Conservation (phyloP, 306 rosid species). For the Fragaria nilgerrensis region DNA sequence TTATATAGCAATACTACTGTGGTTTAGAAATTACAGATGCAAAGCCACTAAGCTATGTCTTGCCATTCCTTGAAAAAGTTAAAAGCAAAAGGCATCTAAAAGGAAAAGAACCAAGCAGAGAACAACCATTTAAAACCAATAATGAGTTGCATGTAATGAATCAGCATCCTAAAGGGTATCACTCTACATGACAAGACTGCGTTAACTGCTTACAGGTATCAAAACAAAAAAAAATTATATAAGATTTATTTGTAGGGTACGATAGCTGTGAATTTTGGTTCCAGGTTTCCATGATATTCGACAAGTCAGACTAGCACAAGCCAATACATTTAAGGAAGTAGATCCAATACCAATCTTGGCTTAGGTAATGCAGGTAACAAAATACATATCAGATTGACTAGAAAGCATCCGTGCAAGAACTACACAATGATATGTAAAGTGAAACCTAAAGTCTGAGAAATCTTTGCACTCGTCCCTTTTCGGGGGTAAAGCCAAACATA, state of each 20-base stretch:
- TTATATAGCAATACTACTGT: neutral
- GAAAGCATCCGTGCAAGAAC: neutral
- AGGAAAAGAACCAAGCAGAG: neutral
- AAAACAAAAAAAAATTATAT: neutral
- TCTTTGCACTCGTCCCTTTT: neutral
- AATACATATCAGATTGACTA: neutral
- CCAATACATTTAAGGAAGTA: neutral
- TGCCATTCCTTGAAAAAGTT: neutral
- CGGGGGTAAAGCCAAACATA: neutral
- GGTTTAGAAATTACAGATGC: neutral
- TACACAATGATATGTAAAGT: neutral
- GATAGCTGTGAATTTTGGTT: neutral
- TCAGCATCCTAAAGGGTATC: neutral
- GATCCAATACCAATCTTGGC: neutral
- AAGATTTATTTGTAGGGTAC: neutral
- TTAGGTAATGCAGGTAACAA: neutral
- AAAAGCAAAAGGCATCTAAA: neutral
- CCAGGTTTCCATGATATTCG: neutral
- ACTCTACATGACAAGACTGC: neutral
- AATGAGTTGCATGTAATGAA: constrained; percentile 1
- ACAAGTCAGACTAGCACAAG: neutral
- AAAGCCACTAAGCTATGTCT: neutral
- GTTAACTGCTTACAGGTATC: neutral
- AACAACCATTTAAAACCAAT: neutral
- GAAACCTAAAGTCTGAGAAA: neutral